Evolutionary conservation across 2,329 filamentous ascomycete genomes (phyloP).

Genomic region (Karstenula rhodostoma): DNA sequence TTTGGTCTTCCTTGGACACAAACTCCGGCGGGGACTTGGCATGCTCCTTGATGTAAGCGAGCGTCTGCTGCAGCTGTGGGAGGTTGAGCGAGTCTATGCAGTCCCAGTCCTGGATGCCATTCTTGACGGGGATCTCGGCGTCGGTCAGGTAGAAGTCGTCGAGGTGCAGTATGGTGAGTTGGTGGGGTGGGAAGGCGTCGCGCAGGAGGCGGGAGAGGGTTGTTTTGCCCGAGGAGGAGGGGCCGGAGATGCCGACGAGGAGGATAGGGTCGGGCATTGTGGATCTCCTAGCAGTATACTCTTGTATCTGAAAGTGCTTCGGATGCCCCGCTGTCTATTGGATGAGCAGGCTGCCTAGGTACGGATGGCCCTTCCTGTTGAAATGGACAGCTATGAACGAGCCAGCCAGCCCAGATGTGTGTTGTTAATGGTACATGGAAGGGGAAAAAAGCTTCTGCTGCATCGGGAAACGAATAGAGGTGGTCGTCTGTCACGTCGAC

Average conservation of each 20-base stretch:
- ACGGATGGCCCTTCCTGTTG: neutral
- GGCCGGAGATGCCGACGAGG: constrained; percentile 84
- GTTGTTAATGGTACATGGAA: neutral
- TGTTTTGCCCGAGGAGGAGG: constrained; percentile 93
- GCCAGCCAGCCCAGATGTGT: neutral
- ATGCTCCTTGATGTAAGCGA: constrained; percentile 73
- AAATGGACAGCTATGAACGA: neutral
- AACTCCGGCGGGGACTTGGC: constrained; percentile 66
- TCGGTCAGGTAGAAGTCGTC: constrained; percentile 96
- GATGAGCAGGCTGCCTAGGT: neutral
- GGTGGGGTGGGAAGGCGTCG: constrained; percentile 71
- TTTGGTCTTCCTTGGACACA: constrained; percentile 66
- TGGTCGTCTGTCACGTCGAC: constrained; percentile 15
- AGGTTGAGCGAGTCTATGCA: constrained; percentile 82
- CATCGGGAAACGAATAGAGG: constrained; percentile 15
- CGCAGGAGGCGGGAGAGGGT: constrained; percentile 86
- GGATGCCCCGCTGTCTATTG: neutral
- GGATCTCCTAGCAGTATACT: neutral
- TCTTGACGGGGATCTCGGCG: constrained; percentile 64
- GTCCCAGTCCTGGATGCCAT: constrained; percentile 85
- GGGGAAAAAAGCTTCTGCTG: neutral
- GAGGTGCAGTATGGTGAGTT: constrained; percentile 85
- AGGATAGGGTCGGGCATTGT: constrained; percentile 49
- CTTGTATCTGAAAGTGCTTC: neutral
- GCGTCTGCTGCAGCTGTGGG: constrained; percentile 69